Base-by-base conservation (phyloP, 257 asterid genomes). In the Cruciata laevipes region DNA sequence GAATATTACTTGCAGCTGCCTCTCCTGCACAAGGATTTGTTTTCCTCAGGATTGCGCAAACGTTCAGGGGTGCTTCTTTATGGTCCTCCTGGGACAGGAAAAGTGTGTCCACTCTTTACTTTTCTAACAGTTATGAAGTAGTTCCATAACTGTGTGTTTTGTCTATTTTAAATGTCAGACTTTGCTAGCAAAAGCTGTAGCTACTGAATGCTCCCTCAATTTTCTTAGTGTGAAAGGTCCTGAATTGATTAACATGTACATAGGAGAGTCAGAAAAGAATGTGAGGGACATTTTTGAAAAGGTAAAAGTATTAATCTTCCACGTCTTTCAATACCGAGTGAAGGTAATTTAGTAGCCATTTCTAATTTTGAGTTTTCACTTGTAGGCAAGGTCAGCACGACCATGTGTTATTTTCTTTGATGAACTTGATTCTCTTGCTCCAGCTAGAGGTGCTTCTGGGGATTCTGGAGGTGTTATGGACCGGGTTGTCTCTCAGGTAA, bases 381-480 rank as follows among this genome's bases (percentile, higher is more conserved):
- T 79, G 75, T 72, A 94, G 99, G 97, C 99, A 76, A 88, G 99
- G 76, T 87, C 96, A 69, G 97, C 96, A 73, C 95, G 99, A 42
- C 97, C 97, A 20, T 94, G 97, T 77, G 96, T 94, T 71, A 94
- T 94, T 75, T 94, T 94, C 83, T 94, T 94, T 44, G 97, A 93
- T 70, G 97, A 94, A 76, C 99, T 94, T 21, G 99, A 94, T 73
- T 94, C 97, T 6, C 97, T 94, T 78, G 97, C 96, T 75, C 99
- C 99, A 24, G 96, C 97, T 67, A 85, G 99, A 74, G 99, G 99
- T 44, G 99, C 92, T 69, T 86, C 97, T 77, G 97, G 99, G 65
- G 99, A 94, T 82, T 94, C 99, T 44, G 99, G 97, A 44, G 99
- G 96, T 49, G 96, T 93, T 30, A 90, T 90, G 99, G 99, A 94